Evolutionary conservation across 106 monocot species (phyloP), one percentile per base, ranked within the genome.

Genomic region (Acorus calamus): DNA sequence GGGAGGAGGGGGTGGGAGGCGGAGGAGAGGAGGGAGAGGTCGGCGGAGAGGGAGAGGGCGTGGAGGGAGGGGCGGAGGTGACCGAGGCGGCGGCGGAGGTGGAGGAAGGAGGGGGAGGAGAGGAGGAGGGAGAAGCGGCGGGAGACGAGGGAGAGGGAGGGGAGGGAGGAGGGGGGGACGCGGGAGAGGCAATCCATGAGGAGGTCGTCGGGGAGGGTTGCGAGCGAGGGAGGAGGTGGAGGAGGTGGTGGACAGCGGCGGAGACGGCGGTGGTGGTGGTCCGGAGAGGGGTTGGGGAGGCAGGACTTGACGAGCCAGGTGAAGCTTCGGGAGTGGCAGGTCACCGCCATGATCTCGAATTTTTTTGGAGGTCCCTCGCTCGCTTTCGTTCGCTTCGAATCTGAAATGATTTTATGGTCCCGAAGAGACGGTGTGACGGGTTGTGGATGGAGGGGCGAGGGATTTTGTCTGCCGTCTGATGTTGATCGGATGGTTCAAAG

Each of bases 271-370:
- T 14, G 12, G 74, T 60, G 54, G 57, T 70, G 77, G 57, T 69
- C 28, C 28, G 28, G 28, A 28, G 28, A 55, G 52, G 84, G 73
- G 52, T 90, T 80, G 62, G 89, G 81, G 57, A 86, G 68, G 84
- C 94, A 94, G 70, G 94, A 76, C 63, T 77, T 81, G 63, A 79
- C 72, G 11, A 94, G 86, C 86, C 89, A 86, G 0, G 89, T 77
- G 81, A 94, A 57, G 68, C 81, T 73, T 42, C 83, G 81, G 14
- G 81, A 69, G 64, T 64, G 70, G 88, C 92, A 85, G 73, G 72
- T 67, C 49, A 84, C 91, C 13, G 73, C 64, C 83, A 82, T 83
- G 46, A 0, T 28, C 28, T 28, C 28, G 28, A 28, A 28, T 28
- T 28, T 28, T 28, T 28, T 28, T 28, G 28, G 28, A 42, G 11